A percentile compares a stretch with the other conserved stretches of the same genome.
phyloP scores from a whole-genome alignment of 331 rosid genomes.

The Pyrus hybrid region DNA sequence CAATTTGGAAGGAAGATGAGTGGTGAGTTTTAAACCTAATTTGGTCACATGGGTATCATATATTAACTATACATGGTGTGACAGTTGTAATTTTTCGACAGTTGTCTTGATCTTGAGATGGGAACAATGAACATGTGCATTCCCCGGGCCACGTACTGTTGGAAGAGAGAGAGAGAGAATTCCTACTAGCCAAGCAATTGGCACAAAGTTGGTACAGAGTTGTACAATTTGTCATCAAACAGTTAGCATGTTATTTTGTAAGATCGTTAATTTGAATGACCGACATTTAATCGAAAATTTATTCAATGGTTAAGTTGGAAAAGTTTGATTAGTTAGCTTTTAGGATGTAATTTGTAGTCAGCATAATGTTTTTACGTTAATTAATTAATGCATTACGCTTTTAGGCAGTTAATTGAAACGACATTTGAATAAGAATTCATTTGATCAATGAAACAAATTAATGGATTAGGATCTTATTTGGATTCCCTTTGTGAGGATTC shows the following conservation, averaged over 20 bases:
- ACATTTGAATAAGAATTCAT: not conserved
- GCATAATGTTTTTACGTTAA: not conserved
- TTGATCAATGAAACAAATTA: too few relatives aligned
- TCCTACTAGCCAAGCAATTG: not conserved
- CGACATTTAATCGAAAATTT: not conserved
- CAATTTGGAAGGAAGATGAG: not conserved
- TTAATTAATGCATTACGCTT: not conserved
- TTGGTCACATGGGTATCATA: slow-evolving; percentile 5
- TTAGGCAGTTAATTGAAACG: not conserved
- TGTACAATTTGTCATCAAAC: not conserved
- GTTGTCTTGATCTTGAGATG: slow-evolving; percentile 16
- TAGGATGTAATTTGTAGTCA: too few relatives aligned
- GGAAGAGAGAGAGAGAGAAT: not conserved
- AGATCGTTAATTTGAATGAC: too few relatives aligned
- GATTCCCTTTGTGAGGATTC: too few relatives aligned
- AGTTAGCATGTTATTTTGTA: not conserved
- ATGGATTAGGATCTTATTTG: too few relatives aligned
- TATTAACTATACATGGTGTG: not conserved
- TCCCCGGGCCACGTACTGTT: slow-evolving; percentile 17
- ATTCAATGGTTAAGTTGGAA: not conserved
- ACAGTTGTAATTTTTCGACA: slow-evolving; percentile 17
- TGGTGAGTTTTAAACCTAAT: slow-evolving; percentile 6
- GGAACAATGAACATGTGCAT: slow-evolving; percentile 26
- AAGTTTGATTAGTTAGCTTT: not conserved
- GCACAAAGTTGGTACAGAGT: not conserved